Evolutionary conservation across 176 grass and related monocot species (phyloP), one percentile per base, ranked within the genome.

Genomic region (Cenchrus americanus): DNA sequence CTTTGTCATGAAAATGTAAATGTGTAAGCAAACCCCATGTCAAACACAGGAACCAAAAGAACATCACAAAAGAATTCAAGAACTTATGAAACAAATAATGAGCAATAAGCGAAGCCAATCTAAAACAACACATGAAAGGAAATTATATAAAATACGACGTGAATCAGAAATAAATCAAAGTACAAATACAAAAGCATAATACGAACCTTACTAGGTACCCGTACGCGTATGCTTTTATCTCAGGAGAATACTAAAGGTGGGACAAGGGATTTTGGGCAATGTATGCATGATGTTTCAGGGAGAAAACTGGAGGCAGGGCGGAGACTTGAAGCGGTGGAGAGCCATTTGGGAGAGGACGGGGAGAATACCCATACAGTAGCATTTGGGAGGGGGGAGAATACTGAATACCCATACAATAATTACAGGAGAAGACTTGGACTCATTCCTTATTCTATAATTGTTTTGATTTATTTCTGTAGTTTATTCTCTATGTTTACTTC

Each of bases 371-470:
- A 79, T 78, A 86, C 27, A 68, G 79, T 90, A 79, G 27, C 67
- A 86, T 69, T 19, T 86, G 67, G 66, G 68, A 74, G 41, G 4
- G 52, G 43, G 22, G 15, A 4, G 34, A 37, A 30, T 30, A 30
- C 27, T 30, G 34, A 66, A 83, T 70, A 53, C 1, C 23, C 69
- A 79, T 78, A 86, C 27, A 68, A 83, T 90, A 79, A 74, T 74
- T 42, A 79, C 53, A 90, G 59, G 67, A 58, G 80, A 83, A 90
- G 66, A 90, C 80, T 74, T 79, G 67, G 88, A 79, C 67, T 62
- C 42, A 46, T 79, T 82, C 84, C 59, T 15, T 12, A 80, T 49
- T 80, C 41, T 47, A 60, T 75, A 71, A 47, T 76, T 77, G 19
- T 46, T 83, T 88, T 66, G 87, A 90, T 72, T 86, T 82, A 14